A percentile compares a stretch with the other conserved stretches of the same genome.
These are phyloP conservation scores for Letharia lupina DNA, from an alignment of 495 filamentous ascomycete species.

Conservation along the genomic window DNA sequence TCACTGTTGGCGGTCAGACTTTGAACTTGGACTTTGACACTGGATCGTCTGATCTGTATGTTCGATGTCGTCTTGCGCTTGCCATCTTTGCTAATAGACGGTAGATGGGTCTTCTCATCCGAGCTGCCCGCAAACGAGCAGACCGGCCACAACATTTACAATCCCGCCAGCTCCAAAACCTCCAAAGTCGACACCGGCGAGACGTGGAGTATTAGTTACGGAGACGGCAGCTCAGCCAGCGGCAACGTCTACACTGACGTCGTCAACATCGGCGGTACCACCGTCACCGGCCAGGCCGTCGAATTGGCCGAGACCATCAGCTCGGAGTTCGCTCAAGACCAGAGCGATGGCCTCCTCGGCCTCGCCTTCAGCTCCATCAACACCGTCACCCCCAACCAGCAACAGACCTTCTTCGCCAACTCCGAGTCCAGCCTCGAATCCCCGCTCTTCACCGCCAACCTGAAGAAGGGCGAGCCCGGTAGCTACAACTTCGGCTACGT, in stretches of 20 bases:
- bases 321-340: constrained; percentile 51
- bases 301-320: constrained; percentile 62
- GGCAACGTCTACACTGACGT: constrained; percentile 64
- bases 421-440: constrained; percentile 51
- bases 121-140: constrained; percentile 43
- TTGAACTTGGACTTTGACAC: constrained; percentile 67
- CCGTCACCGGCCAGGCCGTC: constrained; percentile 57
- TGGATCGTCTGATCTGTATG: constrained; percentile 66
- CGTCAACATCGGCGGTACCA: constrained; percentile 65
- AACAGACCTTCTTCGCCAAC: constrained; percentile 80
- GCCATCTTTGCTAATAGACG: constrained; percentile 12
- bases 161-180: constrained; percentile 36
- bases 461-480: constrained; percentile 53
- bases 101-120: constrained; percentile 46
- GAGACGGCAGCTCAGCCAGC: constrained; percentile 57
- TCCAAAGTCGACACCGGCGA: constrained; percentile 41
- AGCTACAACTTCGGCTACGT: constrained; percentile 73
- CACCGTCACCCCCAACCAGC: constrained; percentile 55
- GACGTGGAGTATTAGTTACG: constrained; percentile 63
- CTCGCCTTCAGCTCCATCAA: constrained; percentile 70
- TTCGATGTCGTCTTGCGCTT: constrained; percentile 5
- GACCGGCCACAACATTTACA: constrained; percentile 52
- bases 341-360: constrained; percentile 67
- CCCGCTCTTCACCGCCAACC: constrained; percentile 64
- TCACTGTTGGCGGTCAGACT: constrained; percentile 53